Percentiles rank a stretch among this genome's conserved stretches.
These are phyloP conservation scores for Wilcoxina mikolae DNA, from an alignment of 495 filamentous ascomycete genomes.

Conservation along the genomic window DNA sequence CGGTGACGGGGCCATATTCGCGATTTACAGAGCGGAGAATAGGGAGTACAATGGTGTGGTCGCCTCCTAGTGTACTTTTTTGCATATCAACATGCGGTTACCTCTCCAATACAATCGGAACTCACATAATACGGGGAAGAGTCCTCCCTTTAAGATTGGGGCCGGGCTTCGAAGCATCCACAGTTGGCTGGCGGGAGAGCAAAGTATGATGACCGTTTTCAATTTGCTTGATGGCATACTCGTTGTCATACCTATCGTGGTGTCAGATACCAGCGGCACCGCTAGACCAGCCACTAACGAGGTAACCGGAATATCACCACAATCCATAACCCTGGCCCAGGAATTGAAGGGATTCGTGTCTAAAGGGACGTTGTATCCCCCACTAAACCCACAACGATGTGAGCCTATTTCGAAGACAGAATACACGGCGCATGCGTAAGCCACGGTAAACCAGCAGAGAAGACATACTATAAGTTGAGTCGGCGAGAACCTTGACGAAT, in stretches of 20 bases:
- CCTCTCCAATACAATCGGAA: too few relatives aligned
- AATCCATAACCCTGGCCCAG: constrained; percentile 56
- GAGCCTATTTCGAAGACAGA: constrained; percentile 10
- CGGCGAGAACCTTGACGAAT: constrained; percentile 59
- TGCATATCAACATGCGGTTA: not conserved
- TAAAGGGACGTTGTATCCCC: constrained; percentile 33
- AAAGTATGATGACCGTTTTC: constrained; percentile 47
- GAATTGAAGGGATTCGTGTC: constrained; percentile 47
- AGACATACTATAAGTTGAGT: constrained; percentile 30
- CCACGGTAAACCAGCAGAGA: not conserved
- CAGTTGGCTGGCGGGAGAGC: constrained; percentile 37
- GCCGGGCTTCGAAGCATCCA: constrained; percentile 35
- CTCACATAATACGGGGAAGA: constrained; percentile 37
- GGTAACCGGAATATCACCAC: constrained; percentile 61
- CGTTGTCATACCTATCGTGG: constrained; percentile 44
- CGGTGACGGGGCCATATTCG: constrained; percentile 50
- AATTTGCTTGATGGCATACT: constrained; percentile 58
- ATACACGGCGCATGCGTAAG: not conserved
- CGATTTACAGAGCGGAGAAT: constrained; percentile 49
- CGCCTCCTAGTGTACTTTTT: constrained; percentile 48
- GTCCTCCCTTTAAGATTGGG: constrained; percentile 40
- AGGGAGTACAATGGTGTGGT: constrained; percentile 48
- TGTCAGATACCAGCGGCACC: too few relatives aligned
- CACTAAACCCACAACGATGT: constrained; percentile 21
- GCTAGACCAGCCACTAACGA: constrained; percentile 34